These are phyloP conservation scores for Backusella tarrabulga DNA, from an alignment of 192 early-diverging fungal genomes.

Conservation along the genomic window DNA sequence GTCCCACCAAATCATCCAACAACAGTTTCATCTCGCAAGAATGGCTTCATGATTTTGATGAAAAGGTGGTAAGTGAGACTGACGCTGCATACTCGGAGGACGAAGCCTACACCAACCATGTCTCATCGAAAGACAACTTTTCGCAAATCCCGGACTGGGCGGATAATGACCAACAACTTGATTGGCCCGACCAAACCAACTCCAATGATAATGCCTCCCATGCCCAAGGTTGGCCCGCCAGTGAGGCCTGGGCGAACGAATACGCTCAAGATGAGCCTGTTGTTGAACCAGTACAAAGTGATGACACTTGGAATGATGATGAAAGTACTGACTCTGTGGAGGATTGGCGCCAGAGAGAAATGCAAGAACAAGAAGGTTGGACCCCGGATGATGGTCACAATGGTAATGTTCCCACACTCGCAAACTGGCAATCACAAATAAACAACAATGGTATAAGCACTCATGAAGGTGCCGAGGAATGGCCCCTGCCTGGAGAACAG, in stretches of 20 bases:
- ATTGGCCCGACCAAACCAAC: neutral
- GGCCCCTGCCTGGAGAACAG: neutral
- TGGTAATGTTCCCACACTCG: neutral
- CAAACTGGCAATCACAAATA: neutral
- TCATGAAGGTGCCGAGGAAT: neutral
- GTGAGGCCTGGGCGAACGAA: neutral
- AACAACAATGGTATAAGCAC: neutral
- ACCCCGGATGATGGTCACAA: neutral
- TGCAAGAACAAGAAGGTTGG: neutral
- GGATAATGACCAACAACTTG: too few species aligned
- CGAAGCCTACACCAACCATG: neutral
- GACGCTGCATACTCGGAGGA: neutral
- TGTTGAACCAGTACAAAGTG: neutral
- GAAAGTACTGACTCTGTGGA: neutral
- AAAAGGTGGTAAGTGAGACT: neutral
- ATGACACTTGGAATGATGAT: neutral
- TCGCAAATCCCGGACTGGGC: neutral
- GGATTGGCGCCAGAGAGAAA: neutral
- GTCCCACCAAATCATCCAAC: neutral
- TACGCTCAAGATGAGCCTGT: neutral
- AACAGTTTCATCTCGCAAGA: neutral
- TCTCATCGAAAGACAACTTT: neutral
- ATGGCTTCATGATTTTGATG: neutral
- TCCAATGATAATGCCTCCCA: neutral
- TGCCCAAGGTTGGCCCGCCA: neutral